Evolutionary conservation across 2,329 filamentous ascomycete genomes (phyloP).

Genomic region (Aspergillus arachidicola): DNA sequence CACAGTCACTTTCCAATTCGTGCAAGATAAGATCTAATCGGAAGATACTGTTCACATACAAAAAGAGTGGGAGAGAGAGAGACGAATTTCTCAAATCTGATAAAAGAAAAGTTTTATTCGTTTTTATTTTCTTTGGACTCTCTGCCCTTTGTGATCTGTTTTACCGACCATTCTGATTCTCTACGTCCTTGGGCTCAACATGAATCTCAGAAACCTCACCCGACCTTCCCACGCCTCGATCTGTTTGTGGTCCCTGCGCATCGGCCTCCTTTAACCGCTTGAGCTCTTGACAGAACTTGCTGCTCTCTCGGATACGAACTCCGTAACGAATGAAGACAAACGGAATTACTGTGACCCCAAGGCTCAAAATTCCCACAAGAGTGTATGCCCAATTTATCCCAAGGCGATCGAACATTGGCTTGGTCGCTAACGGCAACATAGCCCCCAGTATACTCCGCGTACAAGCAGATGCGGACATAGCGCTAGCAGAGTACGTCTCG

Average conservation of each 20-base stretch:
- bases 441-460: constrained; percentile 56
- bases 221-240: not conserved
- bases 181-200: not conserved
- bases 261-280: constrained; percentile 34
- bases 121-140: too few species aligned
- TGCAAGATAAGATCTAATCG: not conserved
- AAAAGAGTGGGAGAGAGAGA: not conserved
- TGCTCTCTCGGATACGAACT: constrained; percentile 41
- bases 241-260: not conserved
- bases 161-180: not conserved
- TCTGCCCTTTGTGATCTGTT: too few species aligned
- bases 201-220: not conserved
- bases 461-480: constrained; percentile 56
- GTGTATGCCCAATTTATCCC: constrained; percentile 47
- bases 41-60: not conserved
- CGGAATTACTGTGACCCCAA: constrained; percentile 43
- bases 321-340: constrained; percentile 49
- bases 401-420: constrained; percentile 43
- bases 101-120: too few species aligned
- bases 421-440: constrained; percentile 58
- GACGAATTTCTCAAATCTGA: too few species aligned
- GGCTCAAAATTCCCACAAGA: constrained; percentile 38
- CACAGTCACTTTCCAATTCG: not conserved
- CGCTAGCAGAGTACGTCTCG: constrained; percentile 64
- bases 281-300: constrained; percentile 16